These are phyloP conservation scores for Eutrema japonicum DNA, from an alignment of 345 rosid genomes.

Conservation along the genomic window DNA sequence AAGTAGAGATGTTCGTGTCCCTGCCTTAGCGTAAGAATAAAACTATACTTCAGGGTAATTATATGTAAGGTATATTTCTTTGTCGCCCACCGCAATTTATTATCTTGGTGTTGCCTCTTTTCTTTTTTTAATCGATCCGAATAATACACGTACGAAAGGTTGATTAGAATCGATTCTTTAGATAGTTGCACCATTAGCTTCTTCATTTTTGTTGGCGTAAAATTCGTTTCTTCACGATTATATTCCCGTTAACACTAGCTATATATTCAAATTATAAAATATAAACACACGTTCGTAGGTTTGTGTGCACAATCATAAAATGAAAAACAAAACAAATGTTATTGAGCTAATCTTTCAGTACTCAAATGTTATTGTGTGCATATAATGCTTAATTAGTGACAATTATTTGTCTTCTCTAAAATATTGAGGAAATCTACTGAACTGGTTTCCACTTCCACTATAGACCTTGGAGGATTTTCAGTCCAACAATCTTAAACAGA, in stretches of 20 bases:
- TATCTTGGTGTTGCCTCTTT: neutral
- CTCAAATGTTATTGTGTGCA: neutral
- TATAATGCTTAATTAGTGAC: no score
- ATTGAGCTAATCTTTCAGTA: no score
- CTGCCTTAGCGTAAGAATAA: conserved; percentile 43
- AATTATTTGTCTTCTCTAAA: no score
- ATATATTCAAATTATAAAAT: no score
- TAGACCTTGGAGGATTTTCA: no score
- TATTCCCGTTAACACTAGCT: conserved; percentile 10
- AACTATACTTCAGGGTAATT: conserved; percentile 13
- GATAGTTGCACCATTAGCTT: conserved; percentile 30
- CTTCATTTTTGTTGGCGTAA: conserved; percentile 9
- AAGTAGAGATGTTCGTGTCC: conserved; percentile 39
- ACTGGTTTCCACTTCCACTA: no score
- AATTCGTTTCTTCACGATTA: neutral
- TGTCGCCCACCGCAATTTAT: conserved; percentile 26
- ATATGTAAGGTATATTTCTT: conserved; percentile 20
- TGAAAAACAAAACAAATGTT: neutral
- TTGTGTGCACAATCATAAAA: neutral
- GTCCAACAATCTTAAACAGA: no score
- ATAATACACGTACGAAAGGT: conserved; percentile 41
- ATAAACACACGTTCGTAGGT: neutral
- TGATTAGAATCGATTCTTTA: conserved; percentile 20
- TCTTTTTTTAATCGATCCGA: conserved; percentile 20
- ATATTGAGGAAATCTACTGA: no score